phyloP scores from a whole-genome alignment of 2,329 filamentous ascomycete species.

The Chaetothyriales sp. region DNA sequence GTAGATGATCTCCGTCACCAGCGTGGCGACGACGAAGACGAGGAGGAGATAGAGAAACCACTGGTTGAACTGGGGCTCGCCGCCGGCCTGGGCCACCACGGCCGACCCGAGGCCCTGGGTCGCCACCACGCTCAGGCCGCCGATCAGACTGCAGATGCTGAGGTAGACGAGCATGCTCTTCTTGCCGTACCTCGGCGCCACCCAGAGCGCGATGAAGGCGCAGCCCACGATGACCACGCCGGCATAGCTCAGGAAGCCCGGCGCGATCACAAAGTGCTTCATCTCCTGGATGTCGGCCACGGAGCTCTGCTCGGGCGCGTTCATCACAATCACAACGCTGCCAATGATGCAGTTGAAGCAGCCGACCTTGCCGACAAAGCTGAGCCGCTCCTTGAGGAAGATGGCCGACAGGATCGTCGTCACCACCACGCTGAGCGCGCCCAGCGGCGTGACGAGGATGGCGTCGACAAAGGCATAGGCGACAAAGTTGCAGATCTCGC shows the following conservation, averaged over 20 bases:
- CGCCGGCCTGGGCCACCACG: constrained; percentile 72
- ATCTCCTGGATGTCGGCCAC: constrained; percentile 84
- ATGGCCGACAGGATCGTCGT: constrained; percentile 84
- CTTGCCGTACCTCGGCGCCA: constrained; percentile 78
- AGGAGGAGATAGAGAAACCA: constrained; percentile 93
- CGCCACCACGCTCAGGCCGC: constrained; percentile 84
- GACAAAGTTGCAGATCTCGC: constrained; percentile 93
- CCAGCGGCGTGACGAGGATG: constrained; percentile 84
- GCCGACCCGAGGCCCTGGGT: constrained; percentile 88
- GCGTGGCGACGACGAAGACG: constrained; percentile 76
- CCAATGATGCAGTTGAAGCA: constrained; percentile 93
- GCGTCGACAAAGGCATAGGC: constrained; percentile 95
- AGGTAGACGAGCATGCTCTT: constrained; percentile 97
- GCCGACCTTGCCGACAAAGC: constrained; percentile 88
- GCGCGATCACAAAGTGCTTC: constrained; percentile 71
- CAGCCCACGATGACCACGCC: constrained; percentile 69
- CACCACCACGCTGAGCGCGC: constrained; percentile 82
- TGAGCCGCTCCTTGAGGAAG: constrained; percentile 88
- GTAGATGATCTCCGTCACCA: constrained; percentile 88
- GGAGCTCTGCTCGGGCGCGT: constrained; percentile 74
- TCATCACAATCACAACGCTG: constrained; percentile 85
- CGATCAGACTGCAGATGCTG: constrained; percentile 87
- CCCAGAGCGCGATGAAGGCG: constrained; percentile 60
- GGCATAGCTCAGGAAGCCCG: constrained; percentile 73
- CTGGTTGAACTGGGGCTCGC: constrained; percentile 81